Conservation (phyloP, 352 stramenopile genomes). For the Pythium sukuiense region DNA sequence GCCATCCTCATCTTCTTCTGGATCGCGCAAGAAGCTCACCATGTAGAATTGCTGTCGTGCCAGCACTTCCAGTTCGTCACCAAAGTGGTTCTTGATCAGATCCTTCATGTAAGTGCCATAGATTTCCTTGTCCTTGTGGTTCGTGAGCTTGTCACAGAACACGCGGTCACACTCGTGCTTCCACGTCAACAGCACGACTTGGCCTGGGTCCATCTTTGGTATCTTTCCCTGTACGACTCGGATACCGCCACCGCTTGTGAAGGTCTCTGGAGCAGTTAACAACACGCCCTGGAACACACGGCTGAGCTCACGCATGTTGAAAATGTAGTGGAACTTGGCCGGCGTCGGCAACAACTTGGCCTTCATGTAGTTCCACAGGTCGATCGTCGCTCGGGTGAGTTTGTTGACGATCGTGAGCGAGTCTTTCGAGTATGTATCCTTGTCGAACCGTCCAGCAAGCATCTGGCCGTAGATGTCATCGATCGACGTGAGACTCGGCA, state of each 20-base stretch:
- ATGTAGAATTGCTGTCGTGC: conserved; percentile 88
- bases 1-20: conserved; percentile 96
- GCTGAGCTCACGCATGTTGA: conserved; percentile 98
- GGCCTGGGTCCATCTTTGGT: conserved; percentile 87
- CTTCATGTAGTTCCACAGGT: conserved; percentile 97
- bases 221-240: conserved; percentile 85
- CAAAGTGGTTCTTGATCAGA: conserved; percentile 91
- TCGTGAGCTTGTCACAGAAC: conserved; percentile 98
- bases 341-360: conserved; percentile 96
- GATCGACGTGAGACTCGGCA: conserved; percentile 97
- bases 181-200: conserved; percentile 96
- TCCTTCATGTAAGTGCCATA: conserved; percentile 93
- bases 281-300: conserved; percentile 98
- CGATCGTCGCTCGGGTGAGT: conserved; percentile 95
- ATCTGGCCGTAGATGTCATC: conserved; percentile 99
- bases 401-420: conserved; percentile 88
- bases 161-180: conserved; percentile 97
- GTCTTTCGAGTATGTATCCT: conserved; percentile 84
- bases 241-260: conserved; percentile 88
- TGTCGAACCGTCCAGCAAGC: conserved; percentile 93
- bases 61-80: conserved; percentile 78
- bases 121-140: conserved; percentile 96
- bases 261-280: conserved; percentile 94
- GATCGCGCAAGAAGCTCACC: conserved; percentile 97
- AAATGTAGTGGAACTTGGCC: conserved; percentile 99